Evolutionary conservation across 2,329 filamentous ascomycete species (phyloP), one percentile per base, ranked within the genome.

Genomic region (Xylaria sp.): DNA sequence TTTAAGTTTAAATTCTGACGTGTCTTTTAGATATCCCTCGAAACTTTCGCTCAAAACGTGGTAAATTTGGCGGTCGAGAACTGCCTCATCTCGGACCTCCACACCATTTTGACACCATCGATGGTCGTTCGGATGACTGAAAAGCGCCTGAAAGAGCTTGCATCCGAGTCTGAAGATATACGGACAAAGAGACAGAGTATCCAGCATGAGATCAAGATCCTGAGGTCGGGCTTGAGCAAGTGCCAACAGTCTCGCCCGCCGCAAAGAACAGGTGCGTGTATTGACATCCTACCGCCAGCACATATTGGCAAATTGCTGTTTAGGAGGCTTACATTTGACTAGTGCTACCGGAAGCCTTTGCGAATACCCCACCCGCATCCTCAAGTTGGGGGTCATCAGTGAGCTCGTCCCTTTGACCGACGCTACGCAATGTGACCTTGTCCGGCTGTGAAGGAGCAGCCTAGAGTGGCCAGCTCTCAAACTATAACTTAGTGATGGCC

Each of bases 1-100:
- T n/a, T n/a, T n/a, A n/a, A n/a, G 6, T 11, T 6, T 33, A 33
- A 41, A 41, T 21, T 7, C 25, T 53, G 4, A 53, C 37, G 9
- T 23, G 23, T 8, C 6, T n/a, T 54, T 4, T 51, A 81, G 78
- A 77, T 79, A 68, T 77, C 79, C 1, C 71, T 79, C 3, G 67
- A 77, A 11, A 79, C 77, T 0, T 82, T 84, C 48, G 73, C 79
- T 3, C 79, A 85, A 3, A 82, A 82, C 19, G 71, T 84, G 9
- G 74, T 79, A 17, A 81, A 76, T n/a, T 72, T 83, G 0, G 81
- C 76, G 0, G 73, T 82, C 0, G 82, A 85, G 64, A 79, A 79
- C 31, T 83, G 80, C 44, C 76, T 85, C 0, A 68, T 85, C 0
- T 68, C 58, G 0, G 74, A 78, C 1, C 59, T 84, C 0, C 74